phyloP scores from a whole-genome alignment of 116 monocot genomes.

The Papilionanthe hybrid region DNA sequence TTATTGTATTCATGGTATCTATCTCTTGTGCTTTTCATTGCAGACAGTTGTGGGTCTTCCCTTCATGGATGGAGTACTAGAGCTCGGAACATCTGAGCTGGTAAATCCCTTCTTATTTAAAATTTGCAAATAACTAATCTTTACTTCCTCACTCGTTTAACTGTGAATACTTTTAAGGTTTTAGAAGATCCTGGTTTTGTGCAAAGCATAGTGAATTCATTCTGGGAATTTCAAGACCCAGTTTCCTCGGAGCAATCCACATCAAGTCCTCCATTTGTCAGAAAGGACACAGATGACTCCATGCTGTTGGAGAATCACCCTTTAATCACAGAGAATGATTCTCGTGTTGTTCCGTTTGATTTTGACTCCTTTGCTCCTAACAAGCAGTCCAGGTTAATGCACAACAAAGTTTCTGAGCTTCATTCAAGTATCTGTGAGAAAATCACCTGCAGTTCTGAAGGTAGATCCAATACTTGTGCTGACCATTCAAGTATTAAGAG shows the following conservation, averaged over 20 bases:
- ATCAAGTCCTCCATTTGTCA: slow-evolving; percentile 22
- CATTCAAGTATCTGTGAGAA: slow-evolving; percentile 7
- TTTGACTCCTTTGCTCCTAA: slow-evolving; percentile 5
- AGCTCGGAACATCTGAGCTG: slow-evolving; percentile 62
- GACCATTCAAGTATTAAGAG: background rate
- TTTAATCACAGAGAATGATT: background rate
- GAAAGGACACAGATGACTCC: slow-evolving; percentile 16
- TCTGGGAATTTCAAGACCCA: slow-evolving; percentile 27
- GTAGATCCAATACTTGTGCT: slow-evolving; percentile 16
- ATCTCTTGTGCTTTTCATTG: slow-evolving; percentile 2
- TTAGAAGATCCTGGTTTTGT: slow-evolving; percentile 32
- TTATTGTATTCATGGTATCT: background rate
- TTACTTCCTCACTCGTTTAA: background rate
- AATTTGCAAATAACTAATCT: background rate
- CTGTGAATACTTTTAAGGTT: slow-evolving; percentile 19
- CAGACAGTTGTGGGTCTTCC: slow-evolving; percentile 79
- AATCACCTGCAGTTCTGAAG: background rate
- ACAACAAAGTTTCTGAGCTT: slow-evolving; percentile 3
- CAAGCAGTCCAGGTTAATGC: slow-evolving; percentile 3
- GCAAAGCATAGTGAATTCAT: slow-evolving; percentile 21
- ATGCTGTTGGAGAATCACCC: slow-evolving; percentile 14
- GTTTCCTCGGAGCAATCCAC: slow-evolving; percentile 32
- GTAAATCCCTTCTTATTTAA: slow-evolving; percentile 25
- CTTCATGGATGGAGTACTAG: slow-evolving; percentile 56
- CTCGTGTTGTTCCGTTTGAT: slow-evolving; percentile 6